Evolutionary conservation across 768 basidiomycete genomes (phyloP), one percentile per base, ranked within the genome.

Genomic region (Tephrocybe sp.): DNA sequence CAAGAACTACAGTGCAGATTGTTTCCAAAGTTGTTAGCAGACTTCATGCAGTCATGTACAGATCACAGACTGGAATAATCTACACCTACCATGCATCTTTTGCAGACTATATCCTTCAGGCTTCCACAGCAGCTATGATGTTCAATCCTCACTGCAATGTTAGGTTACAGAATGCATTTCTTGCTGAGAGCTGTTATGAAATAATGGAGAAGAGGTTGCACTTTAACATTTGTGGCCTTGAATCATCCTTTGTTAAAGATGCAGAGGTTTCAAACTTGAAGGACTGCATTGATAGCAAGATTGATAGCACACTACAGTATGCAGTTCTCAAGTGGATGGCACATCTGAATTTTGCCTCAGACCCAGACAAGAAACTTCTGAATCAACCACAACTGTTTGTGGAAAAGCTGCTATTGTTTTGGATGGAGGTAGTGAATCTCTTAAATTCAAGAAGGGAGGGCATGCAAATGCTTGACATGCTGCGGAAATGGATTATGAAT

Each of bases 51-150:
- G 45, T 47, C 1, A 28, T 47, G 36, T 47, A 47, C 18, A 24
- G 31, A 7, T 28, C 28, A 22, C 0, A 31, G 2, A 8, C 30
- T 24, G 46, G 27, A 2, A 2, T 25, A 7, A 47, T 47, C 21
- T 47, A 47, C 12, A 38, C 4, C 18, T 47, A 47, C 27, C 44
- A 45, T 45, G 44, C 44, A 45, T 45, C n/a, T n/a, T n/a, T n/a
- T n/a, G n/a, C n/a, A n/a, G n/a, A n/a, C n/a, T n/a, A n/a, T n/a
- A n/a, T n/a, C 6, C 11, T 36, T 18, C 2, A 45, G 3, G 22
- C n/a, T 45, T 18, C n/a, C 27, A 8, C 4, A 12, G 4, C 12
- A 9, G 24, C 7, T 4, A 8, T 26, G 16, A 24, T 12, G 11
- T 45, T 45, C 9, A 15, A 46, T 9, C 22, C 9, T 21, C 11